These are phyloP conservation scores for Gnomoniopsis sp. DNA, from an alignment of 2,329 filamentous ascomycete genomes.

Conservation along the genomic window DNA sequence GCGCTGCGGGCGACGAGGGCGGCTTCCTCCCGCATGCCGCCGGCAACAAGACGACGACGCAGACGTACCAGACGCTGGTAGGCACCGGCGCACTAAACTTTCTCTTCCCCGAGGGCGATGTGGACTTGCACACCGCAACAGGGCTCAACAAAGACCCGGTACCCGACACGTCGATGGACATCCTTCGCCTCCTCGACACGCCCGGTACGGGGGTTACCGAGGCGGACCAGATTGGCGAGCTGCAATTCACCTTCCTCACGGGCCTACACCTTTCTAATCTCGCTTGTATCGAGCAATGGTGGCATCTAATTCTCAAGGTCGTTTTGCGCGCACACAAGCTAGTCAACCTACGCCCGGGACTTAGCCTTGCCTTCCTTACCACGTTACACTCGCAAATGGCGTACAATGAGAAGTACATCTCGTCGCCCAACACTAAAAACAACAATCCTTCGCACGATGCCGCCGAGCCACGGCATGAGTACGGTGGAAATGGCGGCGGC, in stretches of 20 bases:
- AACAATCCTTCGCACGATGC: neutral
- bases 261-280: constrained; percentile 57
- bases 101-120: constrained; percentile 41
- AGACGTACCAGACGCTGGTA: constrained; percentile 27
- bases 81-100: constrained; percentile 42
- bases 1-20: constrained; percentile 40
- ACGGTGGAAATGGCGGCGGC: constrained; percentile 3
- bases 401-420: constrained; percentile 48
- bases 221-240: constrained; percentile 52
- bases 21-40: constrained; percentile 34
- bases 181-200: constrained; percentile 38
- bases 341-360: constrained; percentile 36
- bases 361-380: constrained; percentile 45
- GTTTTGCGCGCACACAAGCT: constrained; percentile 50
- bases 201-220: constrained; percentile 24
- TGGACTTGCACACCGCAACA: constrained; percentile 30
- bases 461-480: neutral
- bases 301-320: constrained; percentile 49
- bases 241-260: constrained; percentile 58
- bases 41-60: constrained; percentile 1
- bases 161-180: constrained; percentile 45
- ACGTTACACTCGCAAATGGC: constrained; percentile 53
- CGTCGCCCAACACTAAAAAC: too few relatives aligned
- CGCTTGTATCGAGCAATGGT: constrained; percentile 61
- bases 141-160: constrained; percentile 23